Evolutionary conservation across 1,284 basidiomycete species (phyloP), one percentile per base, ranked within the genome.

Genomic region (Cerrena zonata): DNA sequence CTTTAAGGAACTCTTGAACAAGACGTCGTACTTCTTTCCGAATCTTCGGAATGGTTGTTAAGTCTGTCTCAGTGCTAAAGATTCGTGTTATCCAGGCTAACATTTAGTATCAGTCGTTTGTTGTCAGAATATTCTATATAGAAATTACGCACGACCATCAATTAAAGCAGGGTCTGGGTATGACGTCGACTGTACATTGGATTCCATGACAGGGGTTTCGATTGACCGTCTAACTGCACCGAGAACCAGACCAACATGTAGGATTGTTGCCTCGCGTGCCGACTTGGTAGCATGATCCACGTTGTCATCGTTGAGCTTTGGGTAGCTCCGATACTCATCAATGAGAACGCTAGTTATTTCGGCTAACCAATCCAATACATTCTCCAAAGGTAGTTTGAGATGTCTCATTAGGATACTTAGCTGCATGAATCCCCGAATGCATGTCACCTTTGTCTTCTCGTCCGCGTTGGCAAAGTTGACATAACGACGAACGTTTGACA

Each of bases 341-440:
- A 82, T 69, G 13, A 95, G 71, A 2, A 69, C 63, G 2, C 70
- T 66, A 2, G 82, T 72, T 56, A 92, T 84, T 2, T 84, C 80
- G 2, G 73, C 72, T 36, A 93, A 71, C 84, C 92, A 93, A 2
- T 69, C 71, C 10, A 83, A 69, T 2, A 88, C 75, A 0, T 77
- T 76, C 15, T 74, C 63, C 12, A 93, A 60, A 2, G 77, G 69
- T 5, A 86, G 64, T 0, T 66, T 62, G 44, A 86, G 78, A 52
- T 85, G 80, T 19, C 81, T 76, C 58, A 86, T 75, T 11, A 91
- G 75, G 22, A 83, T 79, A 0, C 80, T 80, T 19, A 91, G 78
- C 62, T 88, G 82, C 77, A 88, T 84, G 62, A 89, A 74, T 0
- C 89, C 91, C 5, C 89, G 81, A 47, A 97, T 81, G 57, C 82